phyloP scores from a whole-genome alignment of 805 yeast species.

The Metschnikowia colocasiae region DNA sequence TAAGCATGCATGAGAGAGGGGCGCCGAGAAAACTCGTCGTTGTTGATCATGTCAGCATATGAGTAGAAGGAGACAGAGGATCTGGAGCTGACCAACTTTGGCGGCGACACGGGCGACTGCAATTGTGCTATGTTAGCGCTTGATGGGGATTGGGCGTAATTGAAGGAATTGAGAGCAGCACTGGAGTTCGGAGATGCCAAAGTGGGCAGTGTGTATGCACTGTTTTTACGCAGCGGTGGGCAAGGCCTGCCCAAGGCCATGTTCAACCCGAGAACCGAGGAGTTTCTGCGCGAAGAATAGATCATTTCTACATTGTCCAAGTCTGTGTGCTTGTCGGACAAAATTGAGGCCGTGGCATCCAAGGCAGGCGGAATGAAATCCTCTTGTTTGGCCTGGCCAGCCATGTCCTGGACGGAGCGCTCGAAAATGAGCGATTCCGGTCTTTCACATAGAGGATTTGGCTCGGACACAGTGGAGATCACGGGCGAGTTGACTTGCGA shows the following conservation, averaged over 20 bases:
- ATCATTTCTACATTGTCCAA: constrained; percentile 71
- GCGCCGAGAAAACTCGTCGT: constrained; percentile 63
- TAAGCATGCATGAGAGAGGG: constrained; percentile 48
- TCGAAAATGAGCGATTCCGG: constrained; percentile 36
- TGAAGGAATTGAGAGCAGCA: constrained; percentile 6
- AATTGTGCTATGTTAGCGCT: constrained; percentile 12
- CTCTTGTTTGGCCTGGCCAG: constrained; percentile 41
- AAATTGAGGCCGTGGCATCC: constrained; percentile 68
- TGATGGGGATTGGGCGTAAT: constrained; percentile 6
- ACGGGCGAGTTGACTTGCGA: constrained; percentile 14
- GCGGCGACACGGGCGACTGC: constrained; percentile 38
- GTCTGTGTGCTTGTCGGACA: constrained; percentile 56
- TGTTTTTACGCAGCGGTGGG: constrained; percentile 39
- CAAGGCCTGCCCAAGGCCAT: constrained; percentile 46
- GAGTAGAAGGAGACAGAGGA: constrained; percentile 57
- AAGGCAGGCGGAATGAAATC: constrained; percentile 78
- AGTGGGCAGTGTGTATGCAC: constrained; percentile 17
- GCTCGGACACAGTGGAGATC: constrained; percentile 15
- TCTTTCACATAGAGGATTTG: constrained; percentile 15
- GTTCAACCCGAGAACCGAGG: constrained; percentile 47
- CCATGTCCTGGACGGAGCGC: constrained; percentile 38
- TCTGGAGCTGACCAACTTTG: constrained; percentile 32
- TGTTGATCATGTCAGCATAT: constrained; percentile 73
- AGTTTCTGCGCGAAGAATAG: constrained; percentile 52
- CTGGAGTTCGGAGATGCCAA: constrained; percentile 10